Conservation (phyloP, 116 monocot species). For the Trichopus zeylanicus region DNA sequence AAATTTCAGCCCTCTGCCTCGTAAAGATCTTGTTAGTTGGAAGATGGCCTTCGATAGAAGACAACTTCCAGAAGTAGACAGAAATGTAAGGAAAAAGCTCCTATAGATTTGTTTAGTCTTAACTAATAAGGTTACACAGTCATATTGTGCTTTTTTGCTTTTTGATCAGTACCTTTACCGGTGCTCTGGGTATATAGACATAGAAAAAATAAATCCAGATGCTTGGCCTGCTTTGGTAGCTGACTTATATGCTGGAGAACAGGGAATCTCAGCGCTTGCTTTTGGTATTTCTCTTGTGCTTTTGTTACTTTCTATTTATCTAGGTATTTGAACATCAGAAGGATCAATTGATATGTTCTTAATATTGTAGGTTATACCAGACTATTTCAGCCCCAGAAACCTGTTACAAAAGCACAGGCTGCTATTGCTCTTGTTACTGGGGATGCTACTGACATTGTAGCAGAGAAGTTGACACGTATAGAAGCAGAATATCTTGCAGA, state of each 20-base stretch:
- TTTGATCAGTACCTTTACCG: constrained; percentile 53
- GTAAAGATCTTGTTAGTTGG: constrained; percentile 97
- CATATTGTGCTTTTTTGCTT: background rate
- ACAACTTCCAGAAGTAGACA: constrained; percentile 72
- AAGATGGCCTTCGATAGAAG: constrained; percentile 89
- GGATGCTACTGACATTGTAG: constrained; percentile 73
- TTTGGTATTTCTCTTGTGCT: constrained; percentile 48
- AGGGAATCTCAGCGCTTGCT: constrained; percentile 75
- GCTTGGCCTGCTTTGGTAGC: constrained; percentile 91
- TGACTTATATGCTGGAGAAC: constrained; percentile 78
- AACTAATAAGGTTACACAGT: background rate
- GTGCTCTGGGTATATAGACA: constrained; percentile 77
- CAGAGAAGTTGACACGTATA: constrained; percentile 84
- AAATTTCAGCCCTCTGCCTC: constrained; percentile 68
- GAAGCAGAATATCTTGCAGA: constrained; percentile 92
- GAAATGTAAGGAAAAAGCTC: constrained; percentile 49
- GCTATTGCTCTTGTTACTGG: constrained; percentile 87
- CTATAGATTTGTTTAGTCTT: background rate
- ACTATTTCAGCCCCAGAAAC: constrained; percentile 90
- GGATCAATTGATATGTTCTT: background rate
- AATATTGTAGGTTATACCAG: constrained; percentile 68
- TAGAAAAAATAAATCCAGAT: constrained; percentile 78
- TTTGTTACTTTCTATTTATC: background rate
- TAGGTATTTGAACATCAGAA: background rate
- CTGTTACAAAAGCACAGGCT: constrained; percentile 94